Conservation (phyloP, 441 rosid genomes). For the Corymbia citriodora region DNA sequence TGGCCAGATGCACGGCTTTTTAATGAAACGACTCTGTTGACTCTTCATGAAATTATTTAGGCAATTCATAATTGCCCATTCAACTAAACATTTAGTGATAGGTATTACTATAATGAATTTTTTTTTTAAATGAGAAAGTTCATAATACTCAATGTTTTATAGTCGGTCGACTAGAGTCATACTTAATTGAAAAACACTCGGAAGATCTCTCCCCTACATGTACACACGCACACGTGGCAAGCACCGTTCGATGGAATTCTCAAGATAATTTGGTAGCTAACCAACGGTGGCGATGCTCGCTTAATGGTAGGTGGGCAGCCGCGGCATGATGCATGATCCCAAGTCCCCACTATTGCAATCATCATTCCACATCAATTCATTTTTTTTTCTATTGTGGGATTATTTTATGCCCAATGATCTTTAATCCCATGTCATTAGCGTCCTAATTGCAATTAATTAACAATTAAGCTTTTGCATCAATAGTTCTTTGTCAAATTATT, state of each 20-base stretch:
- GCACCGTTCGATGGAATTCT: not conserved
- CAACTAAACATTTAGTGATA: rapidly evolving
- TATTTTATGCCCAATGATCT: not conserved
- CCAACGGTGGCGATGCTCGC: not conserved
- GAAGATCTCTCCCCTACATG: not conserved
- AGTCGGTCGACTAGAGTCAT: rapidly evolving
- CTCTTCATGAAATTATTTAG: not conserved
- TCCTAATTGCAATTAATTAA: not conserved
- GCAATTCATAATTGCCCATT: not conserved
- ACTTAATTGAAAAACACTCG: not conserved
- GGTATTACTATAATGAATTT: not conserved
- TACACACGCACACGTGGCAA: not conserved
- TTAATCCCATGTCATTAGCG: not conserved
- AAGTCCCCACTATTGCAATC: not conserved
- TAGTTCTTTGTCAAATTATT: not conserved
- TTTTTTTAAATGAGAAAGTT: not conserved
- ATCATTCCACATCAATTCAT: not conserved
- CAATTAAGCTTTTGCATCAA: not conserved
- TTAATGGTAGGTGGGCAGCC: not conserved
- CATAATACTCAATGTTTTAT: not conserved
- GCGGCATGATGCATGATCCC: not conserved
- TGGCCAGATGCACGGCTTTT: not conserved
- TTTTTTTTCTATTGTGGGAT: not conserved
- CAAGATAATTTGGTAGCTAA: rapidly evolving
- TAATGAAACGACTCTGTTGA: not conserved